Evolutionary conservation across 345 rosid species (phyloP).

Genomic region (Eucalyptus cloeziana): DNA sequence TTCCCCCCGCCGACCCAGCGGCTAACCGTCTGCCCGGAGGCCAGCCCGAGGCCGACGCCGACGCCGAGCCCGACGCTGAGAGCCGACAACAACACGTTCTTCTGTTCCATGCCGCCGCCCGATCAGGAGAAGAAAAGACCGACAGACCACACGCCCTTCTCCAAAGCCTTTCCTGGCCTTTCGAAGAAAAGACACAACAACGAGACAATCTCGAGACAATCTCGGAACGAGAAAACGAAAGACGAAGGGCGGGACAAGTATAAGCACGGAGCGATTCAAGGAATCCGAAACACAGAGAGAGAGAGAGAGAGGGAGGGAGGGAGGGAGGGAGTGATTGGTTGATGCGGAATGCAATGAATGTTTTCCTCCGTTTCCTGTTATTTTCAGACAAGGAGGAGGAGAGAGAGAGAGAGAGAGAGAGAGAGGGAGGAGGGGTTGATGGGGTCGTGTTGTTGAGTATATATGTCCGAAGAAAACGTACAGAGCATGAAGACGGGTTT

Average conservation of each 20-base stretch:
- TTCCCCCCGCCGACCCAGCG: constrained; percentile 2
- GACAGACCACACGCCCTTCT: neutral
- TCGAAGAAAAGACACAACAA: neutral
- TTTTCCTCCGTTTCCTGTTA: neutral
- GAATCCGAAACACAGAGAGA: neutral
- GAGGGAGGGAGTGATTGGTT: neutral
- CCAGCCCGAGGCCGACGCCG: constrained; percentile 17
- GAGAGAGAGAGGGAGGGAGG: neutral
- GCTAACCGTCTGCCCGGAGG: constrained; percentile 13
- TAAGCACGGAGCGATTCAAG: neutral
- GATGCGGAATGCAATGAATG: neutral
- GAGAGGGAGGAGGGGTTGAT: neutral
- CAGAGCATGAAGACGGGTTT: neutral
- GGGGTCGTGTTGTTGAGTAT: neutral
- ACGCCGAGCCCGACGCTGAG: constrained; percentile 3
- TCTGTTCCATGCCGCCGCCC: constrained; percentile 15
- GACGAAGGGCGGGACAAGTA: neutral
- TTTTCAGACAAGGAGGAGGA: neutral
- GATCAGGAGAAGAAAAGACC: neutral
- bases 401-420: neutral
- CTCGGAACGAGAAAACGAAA: neutral
- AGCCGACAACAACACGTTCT: constrained; percentile 16
- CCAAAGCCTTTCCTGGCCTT: neutral
- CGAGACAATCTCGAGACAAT: neutral
- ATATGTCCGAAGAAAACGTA: neutral